Evolutionary conservation across 2,329 filamentous ascomycete genomes (phyloP).

Genomic region (Neophaeococcomyces aloes): DNA sequence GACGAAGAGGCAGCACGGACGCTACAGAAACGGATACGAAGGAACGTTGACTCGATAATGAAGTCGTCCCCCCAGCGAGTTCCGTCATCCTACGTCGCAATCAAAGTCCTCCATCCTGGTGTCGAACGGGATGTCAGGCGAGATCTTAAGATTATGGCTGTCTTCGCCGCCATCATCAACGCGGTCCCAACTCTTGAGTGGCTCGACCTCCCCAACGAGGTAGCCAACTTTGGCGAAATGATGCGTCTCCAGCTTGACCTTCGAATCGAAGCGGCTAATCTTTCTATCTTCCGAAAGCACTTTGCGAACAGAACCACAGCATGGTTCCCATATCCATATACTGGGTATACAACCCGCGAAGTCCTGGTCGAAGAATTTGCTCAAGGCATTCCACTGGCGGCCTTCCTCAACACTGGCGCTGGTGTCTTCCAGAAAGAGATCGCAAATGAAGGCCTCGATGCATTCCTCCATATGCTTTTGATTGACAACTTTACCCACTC

Average conservation of each 20-base stretch:
- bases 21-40: constrained; percentile 59
- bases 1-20: constrained; percentile 40
- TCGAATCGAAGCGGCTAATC: constrained; percentile 84
- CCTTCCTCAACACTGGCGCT: constrained; percentile 84
- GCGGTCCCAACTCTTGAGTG: constrained; percentile 89
- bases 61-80: constrained; percentile 78
- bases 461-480: constrained; percentile 90
- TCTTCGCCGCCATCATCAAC: constrained; percentile 79
- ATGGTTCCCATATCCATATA: constrained; percentile 94
- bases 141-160: constrained; percentile 85
- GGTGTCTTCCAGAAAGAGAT: constrained; percentile 91
- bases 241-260: constrained; percentile 96
- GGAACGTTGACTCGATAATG: constrained; percentile 72
- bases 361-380: constrained; percentile 94
- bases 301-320: constrained; percentile 83
- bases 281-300: constrained; percentile 75
- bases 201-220: constrained; percentile 91
- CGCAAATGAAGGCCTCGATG: constrained; percentile 86
- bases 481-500: constrained; percentile 98
- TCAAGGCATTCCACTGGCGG: constrained; percentile 80
- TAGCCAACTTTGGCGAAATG: constrained; percentile 91
- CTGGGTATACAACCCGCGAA: constrained; percentile 81
- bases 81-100: constrained; percentile 82
- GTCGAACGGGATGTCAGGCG: constrained; percentile 84
- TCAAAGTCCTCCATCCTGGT: constrained; percentile 89